These are phyloP conservation scores for Chalciporus sphaerocephalus DNA, from an alignment of 768 basidiomycete genomes.

Conservation along the genomic window DNA sequence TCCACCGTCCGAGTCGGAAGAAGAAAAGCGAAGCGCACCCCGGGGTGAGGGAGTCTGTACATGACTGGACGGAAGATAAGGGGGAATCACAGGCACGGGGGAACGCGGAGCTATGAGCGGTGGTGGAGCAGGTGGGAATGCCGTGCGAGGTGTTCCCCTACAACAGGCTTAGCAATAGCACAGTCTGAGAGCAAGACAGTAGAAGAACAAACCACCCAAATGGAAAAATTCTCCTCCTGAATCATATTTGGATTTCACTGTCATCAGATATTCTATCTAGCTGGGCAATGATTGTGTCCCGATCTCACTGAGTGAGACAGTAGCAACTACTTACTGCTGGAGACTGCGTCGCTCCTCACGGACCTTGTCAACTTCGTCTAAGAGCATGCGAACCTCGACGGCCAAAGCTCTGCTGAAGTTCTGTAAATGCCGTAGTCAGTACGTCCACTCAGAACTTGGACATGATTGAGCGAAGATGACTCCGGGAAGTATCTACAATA, in stretches of 20 bases:
- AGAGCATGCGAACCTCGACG: slow-evolving; percentile 75
- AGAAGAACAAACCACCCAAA: neutral
- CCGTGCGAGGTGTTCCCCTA: neutral
- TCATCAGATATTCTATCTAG: neutral
- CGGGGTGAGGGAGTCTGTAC: too few species aligned
- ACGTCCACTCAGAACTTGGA: too few species aligned
- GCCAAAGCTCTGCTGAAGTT: slow-evolving; percentile 85
- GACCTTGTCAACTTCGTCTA: slow-evolving; percentile 78
- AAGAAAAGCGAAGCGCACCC: too few species aligned
- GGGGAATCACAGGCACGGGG: too few species aligned
- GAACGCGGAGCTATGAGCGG: too few species aligned
- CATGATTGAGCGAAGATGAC: too few species aligned
- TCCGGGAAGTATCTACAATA: too few species aligned
- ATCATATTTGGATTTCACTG: neutral
- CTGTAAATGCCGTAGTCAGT: slow-evolving; percentile 66
- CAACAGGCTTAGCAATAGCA: neutral
- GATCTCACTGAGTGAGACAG: neutral
- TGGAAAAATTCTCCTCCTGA: neutral
- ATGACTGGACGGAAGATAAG: too few species aligned
- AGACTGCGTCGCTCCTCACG: slow-evolving; percentile 67
- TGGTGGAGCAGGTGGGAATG: too few species aligned
- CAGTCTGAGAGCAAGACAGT: neutral
- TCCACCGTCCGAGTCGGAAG: too few species aligned
- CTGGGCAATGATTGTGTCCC: neutral
- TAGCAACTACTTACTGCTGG: neutral